Evolutionary conservation across 1,139 yeast genomes (phyloP).

Genomic region (Pichia kudriavzevii): DNA sequence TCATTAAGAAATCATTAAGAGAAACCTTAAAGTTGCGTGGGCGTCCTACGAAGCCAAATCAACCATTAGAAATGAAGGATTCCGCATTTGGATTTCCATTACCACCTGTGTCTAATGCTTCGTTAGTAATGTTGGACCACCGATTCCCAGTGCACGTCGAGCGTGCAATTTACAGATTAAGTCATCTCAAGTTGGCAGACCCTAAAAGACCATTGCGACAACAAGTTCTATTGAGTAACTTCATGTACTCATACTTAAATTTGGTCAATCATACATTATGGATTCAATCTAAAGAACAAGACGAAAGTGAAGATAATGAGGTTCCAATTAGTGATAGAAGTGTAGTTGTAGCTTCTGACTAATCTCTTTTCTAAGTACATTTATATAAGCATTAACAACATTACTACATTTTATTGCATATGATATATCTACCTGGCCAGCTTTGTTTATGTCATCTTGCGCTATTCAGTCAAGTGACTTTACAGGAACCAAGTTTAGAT

Average conservation of each 20-base stretch:
- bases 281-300: constrained; percentile 44
- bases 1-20: constrained; percentile 22
- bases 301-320: constrained; percentile 6
- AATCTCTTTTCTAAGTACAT: no score
- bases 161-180: constrained; percentile 85
- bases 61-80: constrained; percentile 70
- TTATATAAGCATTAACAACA: no score
- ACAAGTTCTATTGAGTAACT: constrained; percentile 86
- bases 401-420: no score
- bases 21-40: constrained; percentile 23
- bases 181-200: constrained; percentile 89
- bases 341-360: not conserved
- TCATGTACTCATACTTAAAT: constrained; percentile 95
- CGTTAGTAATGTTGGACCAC: constrained; percentile 71
- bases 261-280: constrained; percentile 84
- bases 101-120: constrained; percentile 71
- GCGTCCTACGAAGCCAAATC: constrained; percentile 40
- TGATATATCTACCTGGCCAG: no score
- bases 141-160: constrained; percentile 93
- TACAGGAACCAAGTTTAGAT: no score
- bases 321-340: not conserved
- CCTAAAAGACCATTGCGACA: constrained; percentile 86
- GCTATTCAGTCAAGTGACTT: no score
- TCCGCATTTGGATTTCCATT: constrained; percentile 82
- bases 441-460: no score